These are phyloP conservation scores for Cryphonectria naterciae DNA, from an alignment of 2,329 filamentous ascomycete genomes.

Conservation along the genomic window DNA sequence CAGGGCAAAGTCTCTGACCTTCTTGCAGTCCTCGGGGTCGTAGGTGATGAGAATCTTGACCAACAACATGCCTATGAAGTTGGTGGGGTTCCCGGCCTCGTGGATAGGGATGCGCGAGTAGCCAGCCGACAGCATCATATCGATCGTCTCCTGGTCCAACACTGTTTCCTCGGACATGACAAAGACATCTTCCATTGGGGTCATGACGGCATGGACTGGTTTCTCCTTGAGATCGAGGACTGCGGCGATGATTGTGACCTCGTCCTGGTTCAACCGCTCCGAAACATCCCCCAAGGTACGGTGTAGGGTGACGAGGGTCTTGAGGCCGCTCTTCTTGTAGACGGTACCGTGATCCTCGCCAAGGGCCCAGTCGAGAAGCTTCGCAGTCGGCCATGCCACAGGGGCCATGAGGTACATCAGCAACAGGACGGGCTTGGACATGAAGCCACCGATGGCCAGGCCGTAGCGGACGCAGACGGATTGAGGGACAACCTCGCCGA, in stretches of 20 bases:
- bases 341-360: constrained; percentile 94
- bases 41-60: constrained; percentile 99
- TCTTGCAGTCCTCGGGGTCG: constrained; percentile 88
- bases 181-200: constrained; percentile 96
- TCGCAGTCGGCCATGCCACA: constrained; percentile 91
- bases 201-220: constrained; percentile 94
- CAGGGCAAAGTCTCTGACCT: constrained; percentile 86
- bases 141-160: constrained; percentile 91
- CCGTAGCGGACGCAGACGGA: constrained; percentile 96
- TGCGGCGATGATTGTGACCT: constrained; percentile 98
- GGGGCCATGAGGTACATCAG: constrained; percentile 94
- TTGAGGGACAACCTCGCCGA: constrained; percentile 94
- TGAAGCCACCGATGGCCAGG: constrained; percentile 90
- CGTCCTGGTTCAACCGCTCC: constrained; percentile 92
- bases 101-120: constrained; percentile 97
- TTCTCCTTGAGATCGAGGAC: constrained; percentile 97
- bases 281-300: constrained; percentile 85
- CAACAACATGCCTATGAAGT: constrained; percentile 96
- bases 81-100: constrained; percentile 76
- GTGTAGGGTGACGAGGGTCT: constrained; percentile 94
- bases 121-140: constrained; percentile 87
- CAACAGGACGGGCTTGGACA: constrained; percentile 82
- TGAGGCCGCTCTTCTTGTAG: constrained; percentile 97
- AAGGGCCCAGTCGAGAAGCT: constrained; percentile 89
- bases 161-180: constrained; percentile 95